A percentile compares a stretch with the other conserved stretches of the same genome.
phyloP scores from a whole-genome alignment of 352 stramenopile genomes.

The Globisporangium ultimum region DNA sequence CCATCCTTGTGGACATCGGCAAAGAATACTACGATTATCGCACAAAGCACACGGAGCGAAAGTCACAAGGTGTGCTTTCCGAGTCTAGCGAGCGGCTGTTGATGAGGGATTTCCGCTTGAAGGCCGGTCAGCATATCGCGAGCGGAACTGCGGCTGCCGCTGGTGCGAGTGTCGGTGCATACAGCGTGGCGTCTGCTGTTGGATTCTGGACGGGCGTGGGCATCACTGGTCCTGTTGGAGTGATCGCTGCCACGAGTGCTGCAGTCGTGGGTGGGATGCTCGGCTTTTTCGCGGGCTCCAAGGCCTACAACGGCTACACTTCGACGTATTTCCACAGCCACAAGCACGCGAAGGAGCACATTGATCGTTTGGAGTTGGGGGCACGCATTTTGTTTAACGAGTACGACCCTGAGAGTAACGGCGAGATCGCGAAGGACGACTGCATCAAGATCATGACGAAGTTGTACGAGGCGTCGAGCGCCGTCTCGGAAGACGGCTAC shows the following conservation, averaged over 20 bases:
- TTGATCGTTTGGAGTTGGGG: constrained; percentile 79
- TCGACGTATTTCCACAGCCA: constrained; percentile 72
- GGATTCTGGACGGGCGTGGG: constrained; percentile 82
- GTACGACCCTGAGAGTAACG: constrained; percentile 58
- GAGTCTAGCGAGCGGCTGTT: constrained; percentile 73
- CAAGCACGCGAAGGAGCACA: constrained; percentile 78
- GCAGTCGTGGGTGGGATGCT: constrained; percentile 79
- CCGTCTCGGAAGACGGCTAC: constrained; percentile 64
- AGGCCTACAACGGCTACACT: constrained; percentile 74
- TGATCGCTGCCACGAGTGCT: constrained; percentile 75
- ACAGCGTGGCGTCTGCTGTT: constrained; percentile 63
- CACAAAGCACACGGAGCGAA: constrained; percentile 67
- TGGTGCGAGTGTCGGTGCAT: constrained; percentile 69
- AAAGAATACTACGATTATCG: constrained; percentile 87
- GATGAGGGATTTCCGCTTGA: constrained; percentile 81
- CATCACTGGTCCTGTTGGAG: constrained; percentile 68
- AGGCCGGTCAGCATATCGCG: constrained; percentile 76
- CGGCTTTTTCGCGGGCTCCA: constrained; percentile 79
- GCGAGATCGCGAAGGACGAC: constrained; percentile 66
- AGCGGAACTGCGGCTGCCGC: constrained; percentile 72
- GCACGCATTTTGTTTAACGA: constrained; percentile 83
- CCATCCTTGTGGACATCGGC: constrained; percentile 83
- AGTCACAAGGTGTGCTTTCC: constrained; percentile 61
- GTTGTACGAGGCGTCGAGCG: constrained; percentile 66
- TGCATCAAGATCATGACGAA: constrained; percentile 77